These are phyloP conservation scores for Yamadazyma aaseri DNA, from an alignment of 1,139 yeast species.

Conservation along the genomic window DNA sequence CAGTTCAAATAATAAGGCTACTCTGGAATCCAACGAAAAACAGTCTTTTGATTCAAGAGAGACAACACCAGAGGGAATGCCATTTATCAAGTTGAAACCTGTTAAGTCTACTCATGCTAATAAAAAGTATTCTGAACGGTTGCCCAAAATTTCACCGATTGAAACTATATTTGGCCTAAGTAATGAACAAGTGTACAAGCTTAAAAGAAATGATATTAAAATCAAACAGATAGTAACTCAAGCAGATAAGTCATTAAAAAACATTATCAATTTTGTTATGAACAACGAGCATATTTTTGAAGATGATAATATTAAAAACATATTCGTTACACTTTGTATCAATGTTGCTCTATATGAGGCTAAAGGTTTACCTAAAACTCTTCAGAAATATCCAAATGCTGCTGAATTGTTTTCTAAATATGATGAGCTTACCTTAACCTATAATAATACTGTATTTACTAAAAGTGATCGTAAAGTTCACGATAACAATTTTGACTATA, in stretches of 20 bases:
- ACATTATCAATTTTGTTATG: conserved; percentile 23
- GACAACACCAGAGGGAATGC: conserved; percentile 12
- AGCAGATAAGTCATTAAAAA: conserved; percentile 12
- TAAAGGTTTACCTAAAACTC: conserved; percentile 33
- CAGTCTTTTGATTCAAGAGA: conserved; percentile 2
- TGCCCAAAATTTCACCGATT: conserved; percentile 35
- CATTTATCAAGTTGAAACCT: conserved; percentile 34
- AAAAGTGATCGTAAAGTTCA: conserved; percentile 35
- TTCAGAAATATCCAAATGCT: conserved; percentile 26
- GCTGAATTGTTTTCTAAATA: conserved; percentile 31
- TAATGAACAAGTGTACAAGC: conserved; percentile 35
- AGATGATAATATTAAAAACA: conserved; percentile 13
- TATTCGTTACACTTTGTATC: conserved; percentile 33
- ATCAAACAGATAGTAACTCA: conserved; percentile 35
- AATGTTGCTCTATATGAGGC: conserved; percentile 42
- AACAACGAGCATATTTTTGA: conserved; percentile 28
- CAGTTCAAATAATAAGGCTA: neutral
- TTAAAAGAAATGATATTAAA: conserved; percentile 38
- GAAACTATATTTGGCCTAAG: conserved; percentile 44
- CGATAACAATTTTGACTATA: conserved; percentile 40
- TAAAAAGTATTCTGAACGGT: conserved; percentile 28
- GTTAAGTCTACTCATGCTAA: conserved; percentile 29
- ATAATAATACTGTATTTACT: conserved; percentile 37
- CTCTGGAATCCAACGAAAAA: neutral
- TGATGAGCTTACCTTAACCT: conserved; percentile 34